Evolutionary conservation across 129 eudicot species (phyloP).

Genomic region (Tanacetum coccineum): DNA sequence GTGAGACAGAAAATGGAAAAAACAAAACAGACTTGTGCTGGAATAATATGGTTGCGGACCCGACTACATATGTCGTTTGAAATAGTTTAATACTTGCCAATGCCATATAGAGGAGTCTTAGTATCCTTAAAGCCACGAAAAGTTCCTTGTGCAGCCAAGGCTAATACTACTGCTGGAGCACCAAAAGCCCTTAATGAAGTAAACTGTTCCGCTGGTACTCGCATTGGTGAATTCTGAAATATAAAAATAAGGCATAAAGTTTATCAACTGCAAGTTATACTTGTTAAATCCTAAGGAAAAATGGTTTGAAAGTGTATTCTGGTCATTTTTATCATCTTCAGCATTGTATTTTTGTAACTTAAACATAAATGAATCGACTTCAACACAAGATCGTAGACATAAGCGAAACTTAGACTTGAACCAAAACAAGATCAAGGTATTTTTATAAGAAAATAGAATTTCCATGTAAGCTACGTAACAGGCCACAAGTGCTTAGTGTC

Average conservation of each 20-base stretch:
- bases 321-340: too few species aligned
- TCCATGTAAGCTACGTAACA: not conserved
- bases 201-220: constrained; percentile 79
- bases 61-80: not conserved
- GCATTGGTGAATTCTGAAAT: constrained; percentile 87
- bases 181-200: constrained; percentile 86
- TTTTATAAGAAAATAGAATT: not conserved
- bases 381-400: not conserved
- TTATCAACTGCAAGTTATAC: constrained; percentile 16
- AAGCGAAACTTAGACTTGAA: not conserved
- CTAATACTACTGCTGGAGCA: constrained; percentile 90
- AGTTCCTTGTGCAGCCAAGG: constrained; percentile 97
- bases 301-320: not conserved
- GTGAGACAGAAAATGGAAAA: not conserved
- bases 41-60: not conserved
- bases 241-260: not conserved
- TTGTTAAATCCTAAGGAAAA: not conserved
- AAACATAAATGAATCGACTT: too few species aligned
- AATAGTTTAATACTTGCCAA: constrained; percentile 59
- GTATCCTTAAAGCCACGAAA: constrained; percentile 96
- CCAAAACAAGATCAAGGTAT: not conserved
- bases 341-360: too few species aligned
- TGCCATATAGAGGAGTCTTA: constrained; percentile 87
- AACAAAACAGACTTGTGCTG: not conserved
- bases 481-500: not conserved